Base-by-base conservation (phyloP, 2,329 filamentous ascomycete genomes). In the Colletotrichum tanaceti region DNA sequence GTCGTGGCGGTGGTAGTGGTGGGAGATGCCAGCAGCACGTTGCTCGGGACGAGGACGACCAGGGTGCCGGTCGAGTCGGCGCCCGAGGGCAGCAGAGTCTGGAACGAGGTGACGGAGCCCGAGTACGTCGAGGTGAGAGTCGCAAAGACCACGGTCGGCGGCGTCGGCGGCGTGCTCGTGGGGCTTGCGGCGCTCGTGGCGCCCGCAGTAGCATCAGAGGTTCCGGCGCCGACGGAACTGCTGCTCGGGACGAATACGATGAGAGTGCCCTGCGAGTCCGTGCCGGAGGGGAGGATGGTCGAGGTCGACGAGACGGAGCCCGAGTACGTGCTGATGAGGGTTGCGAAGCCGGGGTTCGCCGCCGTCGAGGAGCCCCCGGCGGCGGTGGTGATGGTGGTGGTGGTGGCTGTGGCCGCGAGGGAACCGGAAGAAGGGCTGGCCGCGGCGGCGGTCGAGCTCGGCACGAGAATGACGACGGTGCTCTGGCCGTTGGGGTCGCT, bases 41-140 rank as follows among this genome's bases (percentile, higher is more conserved):
- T 67, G 46, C 63, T 70, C 7, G 66, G 66, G 5, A 66, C 52
- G 20, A 67, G 20, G 4, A 70, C 53, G 4, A 70, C 38, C 6
- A 70, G 41, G 2, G 66, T 70, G 38, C 66, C 63, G 11, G 63
- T 68, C 3, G 39, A 14, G 20, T 53, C 66, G 5, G 24, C 38
- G 20, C 57, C 63, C 3, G 66, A 62, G 16, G 66, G 66, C 24
- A 20, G 28, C 1, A 61, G 38, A 24, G 66, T 70, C 49, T 65
- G 61, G 35, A 60, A 22, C 1, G 61, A 68, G 1, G 49, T 68
- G 2, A 60, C 54, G 1, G 61, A 65, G n/a, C 65, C 65, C 22
- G 20, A 54, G 22, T 70, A 70, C 2, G 24, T 67, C 4, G 63
- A 57, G 6, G 66, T 66, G 0, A 63, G 52, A 6, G 63, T 70